Conservation (phyloP, 495 filamentous ascomycete genomes). For the Penicillium longicatenatum region DNA sequence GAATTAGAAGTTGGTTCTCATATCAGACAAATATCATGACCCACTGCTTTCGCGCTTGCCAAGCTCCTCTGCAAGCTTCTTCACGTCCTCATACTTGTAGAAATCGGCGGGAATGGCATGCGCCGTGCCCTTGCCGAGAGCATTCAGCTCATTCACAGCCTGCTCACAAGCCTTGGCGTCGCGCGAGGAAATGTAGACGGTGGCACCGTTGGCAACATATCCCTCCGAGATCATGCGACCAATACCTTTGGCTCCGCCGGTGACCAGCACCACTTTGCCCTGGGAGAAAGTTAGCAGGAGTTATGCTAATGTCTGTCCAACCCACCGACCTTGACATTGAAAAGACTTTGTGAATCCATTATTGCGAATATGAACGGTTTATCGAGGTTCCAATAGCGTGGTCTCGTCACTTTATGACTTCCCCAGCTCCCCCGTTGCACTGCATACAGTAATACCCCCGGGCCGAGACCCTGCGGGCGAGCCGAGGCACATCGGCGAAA, state of each 20-base stretch:
- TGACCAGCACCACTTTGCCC: constrained; percentile 75
- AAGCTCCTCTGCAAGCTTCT: constrained; percentile 64
- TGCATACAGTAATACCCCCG: constrained; percentile 14
- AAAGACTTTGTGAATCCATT: constrained; percentile 59
- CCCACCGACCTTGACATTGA: constrained; percentile 56
- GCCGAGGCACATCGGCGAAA: constrained; percentile 25
- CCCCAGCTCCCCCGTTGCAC: constrained; percentile 18
- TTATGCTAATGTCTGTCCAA: neutral
- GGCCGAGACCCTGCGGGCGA: constrained; percentile 23
- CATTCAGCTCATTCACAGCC: constrained; percentile 62
- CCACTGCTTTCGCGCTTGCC: constrained; percentile 60
- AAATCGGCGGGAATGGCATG: constrained; percentile 70
- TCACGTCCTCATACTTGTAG: constrained; percentile 72
- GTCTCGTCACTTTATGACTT: neutral
- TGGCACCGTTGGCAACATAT: constrained; percentile 76
- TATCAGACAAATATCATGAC: constrained; percentile 15
- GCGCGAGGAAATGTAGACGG: constrained; percentile 80
- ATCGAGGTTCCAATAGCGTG: constrained; percentile 5
- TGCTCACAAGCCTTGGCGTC: constrained; percentile 62
- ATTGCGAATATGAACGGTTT: constrained; percentile 2
- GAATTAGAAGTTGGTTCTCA: constrained; percentile 11
- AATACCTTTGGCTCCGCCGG: constrained; percentile 70
- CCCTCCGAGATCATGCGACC: constrained; percentile 82
- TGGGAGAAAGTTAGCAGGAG: constrained; percentile 36
- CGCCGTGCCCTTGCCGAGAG: constrained; percentile 61